Evolutionary conservation across 2,329 filamentous ascomycete species (phyloP).

Genomic region (Aphanoascus verrucosus): DNA sequence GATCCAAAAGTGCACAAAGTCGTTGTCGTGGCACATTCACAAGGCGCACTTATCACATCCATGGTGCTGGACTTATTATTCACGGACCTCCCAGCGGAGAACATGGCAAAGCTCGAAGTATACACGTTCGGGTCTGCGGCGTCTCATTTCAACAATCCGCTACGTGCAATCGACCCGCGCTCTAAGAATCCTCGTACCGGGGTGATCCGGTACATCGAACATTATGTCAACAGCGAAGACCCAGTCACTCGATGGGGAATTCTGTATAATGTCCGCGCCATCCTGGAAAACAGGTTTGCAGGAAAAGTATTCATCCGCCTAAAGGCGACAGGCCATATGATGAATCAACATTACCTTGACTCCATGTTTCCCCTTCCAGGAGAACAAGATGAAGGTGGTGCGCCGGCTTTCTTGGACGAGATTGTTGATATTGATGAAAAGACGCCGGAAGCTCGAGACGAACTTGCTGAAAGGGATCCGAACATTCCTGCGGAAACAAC

Average conservation of each 20-base stretch:
- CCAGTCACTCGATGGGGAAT: constrained; percentile 67
- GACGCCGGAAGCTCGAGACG: constrained; percentile 5
- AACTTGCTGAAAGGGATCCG: background rate
- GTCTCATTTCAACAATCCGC: constrained; percentile 73
- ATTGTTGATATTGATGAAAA: constrained; percentile 10
- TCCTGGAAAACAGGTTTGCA: constrained; percentile 39
- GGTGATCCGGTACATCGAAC: constrained; percentile 62
- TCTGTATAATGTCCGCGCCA: constrained; percentile 52
- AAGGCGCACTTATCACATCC: constrained; percentile 64
- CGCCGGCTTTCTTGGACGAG: constrained; percentile 13
- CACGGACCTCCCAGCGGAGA: constrained; percentile 56
- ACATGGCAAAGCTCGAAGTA: constrained; percentile 60
- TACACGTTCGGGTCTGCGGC: constrained; percentile 68
- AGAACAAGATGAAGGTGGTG: constrained; percentile 2
- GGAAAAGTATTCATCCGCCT: constrained; percentile 40
- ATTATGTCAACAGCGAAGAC: constrained; percentile 65
- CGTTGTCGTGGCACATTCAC: constrained; percentile 63
- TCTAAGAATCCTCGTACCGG: constrained; percentile 18
- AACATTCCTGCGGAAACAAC: background rate
- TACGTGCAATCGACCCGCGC: constrained; percentile 35
- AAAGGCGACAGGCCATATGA: constrained; percentile 32
- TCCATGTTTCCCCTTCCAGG: constrained; percentile 31
- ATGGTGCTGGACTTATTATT: constrained; percentile 67
- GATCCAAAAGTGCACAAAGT: constrained; percentile 55
- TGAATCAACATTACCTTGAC: constrained; percentile 38